Base-by-base conservation (phyloP, 352 stramenopile genomes). In the Globisporangium lucens region DNA sequence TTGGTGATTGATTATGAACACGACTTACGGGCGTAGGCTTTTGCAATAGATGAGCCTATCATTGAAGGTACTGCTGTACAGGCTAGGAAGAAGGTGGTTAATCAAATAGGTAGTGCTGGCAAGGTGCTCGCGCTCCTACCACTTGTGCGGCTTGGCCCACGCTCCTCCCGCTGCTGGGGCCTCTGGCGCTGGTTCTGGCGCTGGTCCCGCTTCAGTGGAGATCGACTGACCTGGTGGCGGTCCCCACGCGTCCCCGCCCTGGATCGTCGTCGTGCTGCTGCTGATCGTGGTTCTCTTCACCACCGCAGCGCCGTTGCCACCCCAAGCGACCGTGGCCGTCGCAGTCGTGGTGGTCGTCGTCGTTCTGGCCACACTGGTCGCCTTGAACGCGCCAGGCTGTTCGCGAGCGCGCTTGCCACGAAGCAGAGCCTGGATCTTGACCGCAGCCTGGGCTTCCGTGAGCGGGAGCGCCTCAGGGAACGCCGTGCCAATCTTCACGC, bases 401-500 rank as follows among this genome's bases (percentile, higher is more conserved):
- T 77, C 61, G 30, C 80, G 79, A 29, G 71, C 43, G 29, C 72
- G 76, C 63, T 72, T 61, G 38, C 87, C 87, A 60, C 87, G 87
- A 43, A 87, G 30, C 22, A 84, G 70, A 8, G 85, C 77, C 65
- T 94, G 85, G 66, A 95, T 93, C 70, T 90, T 91, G 43, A 79
- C 73, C 1, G 87, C 87, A 0, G 87, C 87, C 64, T 95, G 84
- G 5, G 80, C 76, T 20, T 92, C 80, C 15, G 77, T 91, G 53
- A 94, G 65, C 0, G 87, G 87, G 27, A 89, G 70, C 20, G 84
- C 84, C 33, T 95, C 87, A 0, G 85, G 87, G 75, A 91, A 95
- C 22, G 87, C 81, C 27, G 87, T 90, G 30, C 86, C 89, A 57
- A 96, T 91, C 80, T 93, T 96, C 41, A 75, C 78, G 66, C 82